These are phyloP conservation scores for Neurospora sp. DNA, from an alignment of 2,329 filamentous ascomycete species.

Conservation along the genomic window DNA sequence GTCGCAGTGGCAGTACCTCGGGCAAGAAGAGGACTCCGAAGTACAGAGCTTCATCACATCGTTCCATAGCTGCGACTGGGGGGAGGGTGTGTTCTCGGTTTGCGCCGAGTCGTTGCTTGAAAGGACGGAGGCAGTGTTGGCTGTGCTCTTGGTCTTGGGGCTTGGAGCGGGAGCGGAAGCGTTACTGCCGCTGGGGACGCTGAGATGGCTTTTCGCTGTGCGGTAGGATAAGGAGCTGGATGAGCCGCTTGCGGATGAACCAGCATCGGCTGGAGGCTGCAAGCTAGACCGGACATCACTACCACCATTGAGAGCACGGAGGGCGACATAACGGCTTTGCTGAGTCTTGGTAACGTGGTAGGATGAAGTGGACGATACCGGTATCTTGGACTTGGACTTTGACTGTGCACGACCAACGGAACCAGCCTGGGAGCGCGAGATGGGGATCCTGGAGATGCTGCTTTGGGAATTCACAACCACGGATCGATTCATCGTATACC, in stretches of 20 bases:
- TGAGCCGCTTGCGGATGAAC: neutral
- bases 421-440: neutral
- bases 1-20: neutral
- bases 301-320: neutral
- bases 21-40: neutral
- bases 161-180: neutral
- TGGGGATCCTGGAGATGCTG: neutral
- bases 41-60: neutral
- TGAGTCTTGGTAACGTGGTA: neutral
- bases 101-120: neutral
- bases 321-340: neutral
- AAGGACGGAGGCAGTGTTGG: neutral
- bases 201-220: neutral
- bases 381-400: neutral
- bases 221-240: neutral
- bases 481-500: neutral
- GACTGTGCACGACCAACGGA: neutral
- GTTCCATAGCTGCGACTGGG: neutral
- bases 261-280: neutral
- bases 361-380: neutral
- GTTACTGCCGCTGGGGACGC: neutral
- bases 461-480: neutral
- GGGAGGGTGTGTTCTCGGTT: neutral
- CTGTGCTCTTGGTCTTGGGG: neutral
- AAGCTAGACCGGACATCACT: neutral